Evolutionary conservation across 2,329 filamentous ascomycete genomes (phyloP).

Genomic region (Aspergillus proliferans): DNA sequence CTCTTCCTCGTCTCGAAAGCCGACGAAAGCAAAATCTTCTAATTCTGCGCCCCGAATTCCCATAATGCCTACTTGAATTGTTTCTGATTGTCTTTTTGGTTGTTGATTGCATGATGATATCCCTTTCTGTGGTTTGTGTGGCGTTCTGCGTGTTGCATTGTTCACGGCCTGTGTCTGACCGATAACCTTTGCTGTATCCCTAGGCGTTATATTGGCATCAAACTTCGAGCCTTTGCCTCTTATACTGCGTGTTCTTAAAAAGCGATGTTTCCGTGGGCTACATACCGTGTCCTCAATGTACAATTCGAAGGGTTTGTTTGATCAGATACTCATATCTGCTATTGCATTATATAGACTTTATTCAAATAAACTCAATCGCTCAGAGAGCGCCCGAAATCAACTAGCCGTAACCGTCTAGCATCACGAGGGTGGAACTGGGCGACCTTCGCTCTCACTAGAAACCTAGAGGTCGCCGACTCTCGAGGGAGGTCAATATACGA

Average conservation of each 20-base stretch:
- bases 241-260: constrained; percentile 1
- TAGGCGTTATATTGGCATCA: constrained; percentile 6
- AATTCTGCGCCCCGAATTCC: constrained; percentile 25
- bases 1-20: constrained; percentile 18
- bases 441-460: constrained; percentile 50
- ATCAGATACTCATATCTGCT: background rate
- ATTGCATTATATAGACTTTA: background rate
- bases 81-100: background rate
- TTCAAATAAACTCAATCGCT: constrained; percentile 15
- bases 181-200: constrained; percentile 9
- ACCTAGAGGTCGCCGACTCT: constrained; percentile 49
- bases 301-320: background rate
- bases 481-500: constrained; percentile 44
- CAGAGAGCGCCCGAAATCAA: constrained; percentile 46
- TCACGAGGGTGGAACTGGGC: constrained; percentile 52
- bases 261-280: constrained; percentile 6
- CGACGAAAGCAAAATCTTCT: constrained; percentile 19
- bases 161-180: background rate
- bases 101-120: background rate
- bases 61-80: constrained; percentile 34
- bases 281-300: background rate
- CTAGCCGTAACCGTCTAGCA: constrained; percentile 45
- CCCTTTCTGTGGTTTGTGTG: background rate
- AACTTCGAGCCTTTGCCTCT: background rate
- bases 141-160: background rate